A percentile compares a stretch with the other conserved stretches of the same genome.
Evolutionary conservation across 495 filamentous ascomycete species (phyloP).

Genomic region (Astrocystis sublimbata): DNA sequence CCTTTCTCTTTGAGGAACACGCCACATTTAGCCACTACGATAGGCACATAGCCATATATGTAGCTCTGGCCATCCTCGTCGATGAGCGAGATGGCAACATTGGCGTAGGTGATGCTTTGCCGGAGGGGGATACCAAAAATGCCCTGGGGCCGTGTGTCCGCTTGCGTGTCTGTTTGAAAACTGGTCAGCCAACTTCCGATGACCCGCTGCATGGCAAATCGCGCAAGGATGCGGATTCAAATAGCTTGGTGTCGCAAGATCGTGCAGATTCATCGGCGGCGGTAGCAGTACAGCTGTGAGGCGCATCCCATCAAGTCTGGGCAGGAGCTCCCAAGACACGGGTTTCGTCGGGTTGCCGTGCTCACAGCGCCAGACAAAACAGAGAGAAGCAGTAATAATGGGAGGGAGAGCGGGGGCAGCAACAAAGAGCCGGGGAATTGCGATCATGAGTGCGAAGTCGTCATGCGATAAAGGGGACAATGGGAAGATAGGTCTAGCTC

Average conservation of each 20-base stretch:
- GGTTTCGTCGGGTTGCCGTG: neutral
- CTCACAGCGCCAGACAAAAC: neutral
- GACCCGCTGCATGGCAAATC: neutral
- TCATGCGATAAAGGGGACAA: neutral
- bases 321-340: neutral
- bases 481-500: conserved; percentile 20
- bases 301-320: neutral
- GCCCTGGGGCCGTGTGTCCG: conserved; percentile 44
- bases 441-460: neutral
- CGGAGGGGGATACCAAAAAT: conserved; percentile 97
- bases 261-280: neutral
- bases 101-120: conserved; percentile 95
- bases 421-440: neutral
- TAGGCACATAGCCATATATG: conserved; percentile 98
- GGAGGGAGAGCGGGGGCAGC: neutral
- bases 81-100: conserved; percentile 95
- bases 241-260: neutral
- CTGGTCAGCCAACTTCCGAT: conserved; percentile 16
- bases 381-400: neutral
- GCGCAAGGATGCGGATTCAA: neutral
- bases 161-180: conserved; percentile 34
- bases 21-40: conserved; percentile 97
- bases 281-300: neutral
- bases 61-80: conserved; percentile 90
- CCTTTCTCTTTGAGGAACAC: conserved; percentile 99